Percentiles rank a stretch among this genome's conserved stretches.
These are phyloP conservation scores for Raphanus hybrid DNA, from an alignment of 441 rosid genomes.

Conservation along the genomic window DNA sequence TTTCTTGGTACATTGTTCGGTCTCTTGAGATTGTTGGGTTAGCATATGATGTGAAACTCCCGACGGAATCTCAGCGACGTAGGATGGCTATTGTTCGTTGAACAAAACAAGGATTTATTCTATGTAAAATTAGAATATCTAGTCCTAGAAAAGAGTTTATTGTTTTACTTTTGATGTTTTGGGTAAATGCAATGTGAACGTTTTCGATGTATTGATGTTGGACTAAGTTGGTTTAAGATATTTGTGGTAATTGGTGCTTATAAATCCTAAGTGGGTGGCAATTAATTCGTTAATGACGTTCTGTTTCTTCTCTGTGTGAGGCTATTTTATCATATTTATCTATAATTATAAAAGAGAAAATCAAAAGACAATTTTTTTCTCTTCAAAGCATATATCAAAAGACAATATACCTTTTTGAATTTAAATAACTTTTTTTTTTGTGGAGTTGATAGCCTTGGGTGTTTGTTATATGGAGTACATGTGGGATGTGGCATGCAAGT, in stretches of 20 bases:
- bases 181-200: slow-evolving; percentile 13
- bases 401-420: not conserved
- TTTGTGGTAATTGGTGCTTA: not conserved
- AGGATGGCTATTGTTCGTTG: slow-evolving; percentile 53
- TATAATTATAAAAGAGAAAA: not conserved
- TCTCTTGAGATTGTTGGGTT: slow-evolving; percentile 67
- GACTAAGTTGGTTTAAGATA: not conserved
- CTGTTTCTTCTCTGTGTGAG: not conserved
- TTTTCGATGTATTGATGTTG: not conserved
- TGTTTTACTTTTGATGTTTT: slow-evolving; percentile 29
- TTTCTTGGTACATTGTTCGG: slow-evolving; percentile 75
- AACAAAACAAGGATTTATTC: slow-evolving; percentile 5
- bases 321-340: not conserved
- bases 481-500: not conserved
- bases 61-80: slow-evolving; percentile 57
- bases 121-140: slow-evolving; percentile 29
- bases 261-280: not conserved
- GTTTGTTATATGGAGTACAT: not conserved
- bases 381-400: not conserved
- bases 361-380: not conserved
- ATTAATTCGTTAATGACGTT: slow-evolving; percentile 4
- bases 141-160: slow-evolving; percentile 16
- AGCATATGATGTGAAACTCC: slow-evolving; percentile 75
- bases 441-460: not conserved
- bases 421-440: not conserved